Conservation (phyloP, 2,329 filamentous ascomycete genomes). For the Xylaria hypoxylon region DNA sequence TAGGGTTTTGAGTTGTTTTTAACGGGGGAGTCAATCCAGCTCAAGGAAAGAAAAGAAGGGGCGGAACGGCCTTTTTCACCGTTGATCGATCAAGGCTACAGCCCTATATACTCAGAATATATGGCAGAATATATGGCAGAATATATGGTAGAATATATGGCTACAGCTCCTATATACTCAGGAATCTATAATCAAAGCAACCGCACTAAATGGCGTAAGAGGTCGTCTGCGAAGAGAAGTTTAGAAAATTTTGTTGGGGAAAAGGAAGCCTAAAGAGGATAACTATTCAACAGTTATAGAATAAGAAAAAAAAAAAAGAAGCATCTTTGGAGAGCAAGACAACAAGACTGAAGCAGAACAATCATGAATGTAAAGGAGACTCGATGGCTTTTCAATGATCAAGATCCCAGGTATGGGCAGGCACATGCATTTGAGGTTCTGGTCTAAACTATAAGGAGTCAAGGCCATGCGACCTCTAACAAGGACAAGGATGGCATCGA, state of each 20-base stretch:
- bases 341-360: conserved; percentile 38
- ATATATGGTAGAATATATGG: too few species aligned
- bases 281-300: conserved; percentile 36
- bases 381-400: conserved; percentile 51
- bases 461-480: conserved; percentile 1
- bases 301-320: conserved; percentile 5
- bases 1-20: too few species aligned
- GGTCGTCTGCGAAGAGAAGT: background rate
- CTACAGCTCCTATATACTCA: background rate
- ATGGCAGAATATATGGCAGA: too few species aligned
- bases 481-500: conserved; percentile 52
- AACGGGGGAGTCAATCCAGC: background rate
- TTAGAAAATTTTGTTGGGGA: background rate
- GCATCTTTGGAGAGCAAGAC: conserved; percentile 3
- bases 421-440: conserved; percentile 51
- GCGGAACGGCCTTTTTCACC: too few species aligned
- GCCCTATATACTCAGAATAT: too few species aligned
- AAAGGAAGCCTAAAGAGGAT: background rate
- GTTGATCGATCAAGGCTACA: too few species aligned
- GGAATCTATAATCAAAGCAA: background rate
- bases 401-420: conserved; percentile 49
- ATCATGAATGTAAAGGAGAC: conserved; percentile 43
- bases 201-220: background rate
- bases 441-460: conserved; percentile 53
- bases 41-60: background rate